A percentile compares a stretch with the other conserved stretches of the same genome.
phyloP scores from a whole-genome alignment of 148 eudicot species.

The Cornus florida region DNA sequence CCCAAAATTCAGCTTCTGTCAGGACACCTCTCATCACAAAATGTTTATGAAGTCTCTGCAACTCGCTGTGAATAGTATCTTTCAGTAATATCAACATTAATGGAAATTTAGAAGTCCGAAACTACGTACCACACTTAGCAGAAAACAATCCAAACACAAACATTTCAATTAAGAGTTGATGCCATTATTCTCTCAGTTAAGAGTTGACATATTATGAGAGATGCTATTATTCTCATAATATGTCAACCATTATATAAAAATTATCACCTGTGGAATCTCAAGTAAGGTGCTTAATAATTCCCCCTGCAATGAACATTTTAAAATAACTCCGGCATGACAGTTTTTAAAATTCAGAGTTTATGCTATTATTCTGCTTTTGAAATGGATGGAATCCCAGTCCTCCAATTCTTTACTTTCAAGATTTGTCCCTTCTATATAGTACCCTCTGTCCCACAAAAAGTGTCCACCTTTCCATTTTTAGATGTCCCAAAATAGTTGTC shows the following conservation, averaged over 20 bases:
- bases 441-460: too few relatives aligned
- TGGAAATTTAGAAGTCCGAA: not conserved
- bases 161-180: not conserved
- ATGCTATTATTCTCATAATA: not conserved
- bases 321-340: not conserved
- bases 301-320: not conserved
- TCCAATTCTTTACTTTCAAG: too few relatives aligned
- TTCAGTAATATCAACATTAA: slow-evolving; percentile 15
- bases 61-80: slow-evolving; percentile 59
- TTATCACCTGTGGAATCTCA: not conserved
- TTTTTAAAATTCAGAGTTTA: too few relatives aligned
- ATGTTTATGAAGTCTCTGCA: slow-evolving; percentile 84
- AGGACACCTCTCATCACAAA: slow-evolving; percentile 69
- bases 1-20: slow-evolving; percentile 97
- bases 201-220: too few relatives aligned
- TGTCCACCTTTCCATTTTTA: too few relatives aligned
- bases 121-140: not conserved
- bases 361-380: too few relatives aligned
- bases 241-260: not conserved
- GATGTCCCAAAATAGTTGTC: too few relatives aligned
- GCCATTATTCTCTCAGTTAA: not conserved
- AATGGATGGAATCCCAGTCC: too few relatives aligned
- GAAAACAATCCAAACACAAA: not conserved
- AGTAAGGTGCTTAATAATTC: slow-evolving; percentile 2
- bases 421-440: too few relatives aligned